Conservation (phyloP, 768 basidiomycete genomes). For the Boletus barrowsii region DNA sequence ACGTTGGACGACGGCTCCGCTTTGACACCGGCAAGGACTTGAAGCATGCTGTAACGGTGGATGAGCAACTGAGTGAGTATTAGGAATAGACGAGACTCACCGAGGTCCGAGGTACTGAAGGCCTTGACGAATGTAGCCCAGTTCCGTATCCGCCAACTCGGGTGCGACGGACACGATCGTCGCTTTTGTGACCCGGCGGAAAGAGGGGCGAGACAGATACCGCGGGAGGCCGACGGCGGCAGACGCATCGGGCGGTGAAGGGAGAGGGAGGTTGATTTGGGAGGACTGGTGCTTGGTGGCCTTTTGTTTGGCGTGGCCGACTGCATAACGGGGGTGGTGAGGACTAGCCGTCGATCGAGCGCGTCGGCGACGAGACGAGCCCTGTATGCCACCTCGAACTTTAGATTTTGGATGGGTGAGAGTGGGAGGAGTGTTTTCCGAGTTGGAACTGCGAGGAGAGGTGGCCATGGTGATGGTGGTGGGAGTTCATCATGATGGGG, state of each 20-base stretch:
- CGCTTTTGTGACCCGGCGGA: constrained; percentile 10
- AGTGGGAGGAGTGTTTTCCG: constrained; percentile 36
- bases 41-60: constrained; percentile 24
- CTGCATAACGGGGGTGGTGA: constrained; percentile 32
- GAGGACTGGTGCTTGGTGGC: constrained; percentile 10
- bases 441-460: constrained; percentile 21
- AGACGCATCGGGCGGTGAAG: constrained; percentile 4
- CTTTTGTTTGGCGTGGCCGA: constrained; percentile 40
- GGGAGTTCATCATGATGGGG: constrained; percentile 3
- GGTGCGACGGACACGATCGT: constrained; percentile 23
- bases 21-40: constrained; percentile 29
- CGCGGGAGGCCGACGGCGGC: constrained; percentile 20
- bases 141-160: constrained; percentile 22
- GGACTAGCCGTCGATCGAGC: constrained; percentile 30
- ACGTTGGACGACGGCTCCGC: constrained; percentile 15
- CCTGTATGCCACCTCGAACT: constrained; percentile 30
- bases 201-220: constrained; percentile 21
- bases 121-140: constrained; percentile 28
- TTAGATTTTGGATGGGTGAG: constrained; percentile 11
- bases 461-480: constrained; percentile 24
- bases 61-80: constrained; percentile 7
- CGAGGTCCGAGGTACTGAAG: constrained; percentile 27
- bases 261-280: constrained; percentile 31
- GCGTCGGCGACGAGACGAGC: constrained; percentile 40
- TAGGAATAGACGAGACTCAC: constrained; percentile 8